Conservation (phyloP, 2,329 filamentous ascomycete species). For the Hymenoscyphus repandus region DNA sequence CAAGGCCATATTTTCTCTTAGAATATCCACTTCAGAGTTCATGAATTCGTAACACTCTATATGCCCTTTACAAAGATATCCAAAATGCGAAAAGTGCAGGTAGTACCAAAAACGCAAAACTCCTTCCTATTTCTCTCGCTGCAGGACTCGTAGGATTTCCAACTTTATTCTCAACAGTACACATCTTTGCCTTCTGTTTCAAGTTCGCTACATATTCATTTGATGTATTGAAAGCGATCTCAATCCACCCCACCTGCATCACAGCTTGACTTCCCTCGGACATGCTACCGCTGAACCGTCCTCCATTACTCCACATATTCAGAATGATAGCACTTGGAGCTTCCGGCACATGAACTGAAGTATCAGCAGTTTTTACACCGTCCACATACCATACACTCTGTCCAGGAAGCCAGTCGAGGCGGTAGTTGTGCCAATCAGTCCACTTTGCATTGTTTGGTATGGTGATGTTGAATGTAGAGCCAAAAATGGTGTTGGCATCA, state of each 20-base stretch:
- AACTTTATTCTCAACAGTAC: neutral
- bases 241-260: slow-evolving; percentile 15
- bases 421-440: neutral
- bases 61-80: neutral
- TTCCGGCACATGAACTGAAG: neutral
- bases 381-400: neutral
- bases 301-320: slow-evolving; percentile 19
- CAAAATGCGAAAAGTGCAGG: neutral
- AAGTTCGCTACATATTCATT: neutral
- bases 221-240: slow-evolving; percentile 13
- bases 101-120: neutral
- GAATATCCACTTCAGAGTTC: no score
- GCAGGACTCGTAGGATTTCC: neutral
- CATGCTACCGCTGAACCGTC: slow-evolving; percentile 14
- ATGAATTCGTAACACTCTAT: no score
- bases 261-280: neutral
- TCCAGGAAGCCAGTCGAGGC: slow-evolving; percentile 1
- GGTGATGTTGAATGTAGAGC: neutral
- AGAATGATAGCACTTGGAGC: neutral
- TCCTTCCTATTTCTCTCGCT: no score
- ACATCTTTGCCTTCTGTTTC: neutral
- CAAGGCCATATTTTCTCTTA: no score
- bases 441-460: neutral
- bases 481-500: neutral
- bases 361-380: neutral